phyloP scores from a whole-genome alignment of 176 grass and related monocot species.

The Stipa capillata region DNA sequence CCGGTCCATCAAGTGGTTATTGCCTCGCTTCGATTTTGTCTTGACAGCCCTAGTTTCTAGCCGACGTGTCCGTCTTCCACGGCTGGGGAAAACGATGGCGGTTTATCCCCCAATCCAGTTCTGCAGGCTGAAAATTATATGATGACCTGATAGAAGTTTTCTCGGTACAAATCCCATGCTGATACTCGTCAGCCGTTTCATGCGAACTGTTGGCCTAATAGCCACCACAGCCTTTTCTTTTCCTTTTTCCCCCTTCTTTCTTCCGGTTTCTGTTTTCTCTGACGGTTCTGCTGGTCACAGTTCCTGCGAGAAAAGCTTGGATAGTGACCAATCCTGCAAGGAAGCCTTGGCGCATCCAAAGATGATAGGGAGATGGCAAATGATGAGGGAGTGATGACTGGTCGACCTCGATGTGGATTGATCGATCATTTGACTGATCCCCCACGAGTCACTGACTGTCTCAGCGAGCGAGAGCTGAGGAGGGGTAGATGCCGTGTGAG shows the following conservation, averaged over 20 bases:
- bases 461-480: not conserved
- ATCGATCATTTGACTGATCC: constrained; percentile 27
- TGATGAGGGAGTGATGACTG: constrained; percentile 50
- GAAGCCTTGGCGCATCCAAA: constrained; percentile 16
- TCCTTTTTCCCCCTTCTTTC: not conserved
- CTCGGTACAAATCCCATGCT: not conserved
- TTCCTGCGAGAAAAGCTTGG: not conserved
- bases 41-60: constrained; percentile 37
- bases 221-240: not conserved
- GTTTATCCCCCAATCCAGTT: not conserved
- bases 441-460: not conserved
- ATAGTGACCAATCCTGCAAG: constrained; percentile 11
- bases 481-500: constrained; percentile 33
- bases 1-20: constrained; percentile 45
- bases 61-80: constrained; percentile 31
- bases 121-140: too few relatives aligned
- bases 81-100: not conserved
- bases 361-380: constrained; percentile 34
- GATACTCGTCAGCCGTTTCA: too few relatives aligned
- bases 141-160: too few relatives aligned
- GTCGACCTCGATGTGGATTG: constrained; percentile 30
- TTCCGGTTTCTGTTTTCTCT: not conserved
- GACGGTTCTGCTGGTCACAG: not conserved
- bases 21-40: constrained; percentile 21
- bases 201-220: not conserved